These are phyloP conservation scores for Homolaphlyctis polyrhiza DNA, from an alignment of 371 early-diverging fungal genomes.

Conservation along the genomic window DNA sequence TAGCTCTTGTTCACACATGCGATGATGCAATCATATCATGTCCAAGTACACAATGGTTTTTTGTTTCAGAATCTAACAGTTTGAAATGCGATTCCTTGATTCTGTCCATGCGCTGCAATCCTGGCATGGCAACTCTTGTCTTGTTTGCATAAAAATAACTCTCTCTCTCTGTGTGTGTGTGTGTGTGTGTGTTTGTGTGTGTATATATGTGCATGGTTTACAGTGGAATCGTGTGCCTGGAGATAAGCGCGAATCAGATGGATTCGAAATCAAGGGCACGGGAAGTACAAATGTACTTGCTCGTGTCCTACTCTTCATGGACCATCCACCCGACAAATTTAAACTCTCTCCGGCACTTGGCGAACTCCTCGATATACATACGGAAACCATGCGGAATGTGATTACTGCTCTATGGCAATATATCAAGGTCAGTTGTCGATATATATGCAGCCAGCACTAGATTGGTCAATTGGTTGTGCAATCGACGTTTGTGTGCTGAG, in stretches of 20 bases:
- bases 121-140: too few species aligned
- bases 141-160: too few species aligned
- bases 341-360: conserved; percentile 69
- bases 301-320: conserved; percentile 73
- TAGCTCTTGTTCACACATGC: conserved; percentile 42
- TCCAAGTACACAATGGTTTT: not conserved
- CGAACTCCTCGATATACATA: conserved; percentile 64
- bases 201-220: conserved; percentile 1
- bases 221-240: conserved; percentile 55
- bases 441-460: too few species aligned
- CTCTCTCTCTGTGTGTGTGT: too few species aligned
- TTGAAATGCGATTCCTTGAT: too few species aligned
- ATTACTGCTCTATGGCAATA: conserved; percentile 94
- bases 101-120: too few species aligned
- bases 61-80: too few species aligned
- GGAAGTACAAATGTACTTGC: conserved; percentile 80
- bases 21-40: conserved; percentile 52
- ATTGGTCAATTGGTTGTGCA: not conserved
- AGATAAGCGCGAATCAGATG: conserved; percentile 65
- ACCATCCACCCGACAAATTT: conserved; percentile 71
- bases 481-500: not conserved
- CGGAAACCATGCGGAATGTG: conserved; percentile 69
- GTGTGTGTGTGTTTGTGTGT: conserved; percentile 2
- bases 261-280: conserved; percentile 85
- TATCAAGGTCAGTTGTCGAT: conserved; percentile 85